These are phyloP conservation scores for Candolleomyces efflorescens DNA, from an alignment of 768 basidiomycete genomes.

Conservation along the genomic window DNA sequence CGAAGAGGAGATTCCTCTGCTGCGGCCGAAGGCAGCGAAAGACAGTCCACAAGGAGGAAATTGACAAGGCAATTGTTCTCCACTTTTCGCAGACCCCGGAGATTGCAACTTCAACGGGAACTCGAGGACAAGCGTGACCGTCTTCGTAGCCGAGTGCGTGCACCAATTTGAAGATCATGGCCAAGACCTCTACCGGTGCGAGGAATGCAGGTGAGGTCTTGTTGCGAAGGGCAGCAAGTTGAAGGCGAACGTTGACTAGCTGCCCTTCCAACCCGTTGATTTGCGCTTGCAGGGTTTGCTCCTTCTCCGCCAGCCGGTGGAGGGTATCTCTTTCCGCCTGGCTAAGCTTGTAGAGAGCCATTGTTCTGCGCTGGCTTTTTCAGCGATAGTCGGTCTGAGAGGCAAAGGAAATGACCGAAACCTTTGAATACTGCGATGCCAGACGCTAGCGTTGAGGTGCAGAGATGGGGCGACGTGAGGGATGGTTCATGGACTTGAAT, in stretches of 20 bases:
- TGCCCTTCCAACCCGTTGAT: neutral
- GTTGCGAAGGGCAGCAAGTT: neutral
- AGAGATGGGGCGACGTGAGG: too few species aligned
- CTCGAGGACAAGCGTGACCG: neutral
- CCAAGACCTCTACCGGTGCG: neutral
- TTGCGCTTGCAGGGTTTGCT: neutral
- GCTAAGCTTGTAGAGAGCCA: too few species aligned
- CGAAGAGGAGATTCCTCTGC: neutral
- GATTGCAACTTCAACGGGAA: neutral
- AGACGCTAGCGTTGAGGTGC: too few species aligned
- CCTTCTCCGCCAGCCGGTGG: too few species aligned
- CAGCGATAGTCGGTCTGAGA: too few species aligned
- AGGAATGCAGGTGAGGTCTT: neutral
- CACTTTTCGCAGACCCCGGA: neutral
- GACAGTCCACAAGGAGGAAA: neutral
- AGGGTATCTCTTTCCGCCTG: too few species aligned
- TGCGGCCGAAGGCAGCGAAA: neutral
- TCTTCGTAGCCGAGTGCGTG: neutral
- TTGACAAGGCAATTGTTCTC: neutral
- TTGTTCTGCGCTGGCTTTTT: too few species aligned
- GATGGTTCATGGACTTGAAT: too few species aligned
- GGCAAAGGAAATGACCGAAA: too few species aligned
- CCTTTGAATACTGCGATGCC: too few species aligned
- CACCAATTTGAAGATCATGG: neutral
- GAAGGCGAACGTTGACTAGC: neutral